Evolutionary conservation across 768 basidiomycete genomes (phyloP).

Genomic region (Calvatia gigantea): DNA sequence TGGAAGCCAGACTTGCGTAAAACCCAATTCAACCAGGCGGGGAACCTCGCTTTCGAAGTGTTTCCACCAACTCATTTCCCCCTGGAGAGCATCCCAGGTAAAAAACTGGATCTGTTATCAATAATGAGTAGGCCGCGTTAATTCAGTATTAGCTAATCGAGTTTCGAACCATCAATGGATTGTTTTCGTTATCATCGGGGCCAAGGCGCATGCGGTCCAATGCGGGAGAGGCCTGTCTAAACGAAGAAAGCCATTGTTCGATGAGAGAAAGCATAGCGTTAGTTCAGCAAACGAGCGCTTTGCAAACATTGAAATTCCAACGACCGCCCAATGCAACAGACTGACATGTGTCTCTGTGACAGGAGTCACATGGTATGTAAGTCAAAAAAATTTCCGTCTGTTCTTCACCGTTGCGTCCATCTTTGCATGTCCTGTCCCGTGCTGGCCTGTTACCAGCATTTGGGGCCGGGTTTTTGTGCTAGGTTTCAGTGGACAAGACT

Average conservation of each 20-base stretch:
- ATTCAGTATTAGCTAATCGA: background rate
- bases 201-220: conserved; percentile 61
- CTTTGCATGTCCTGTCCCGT: conserved; percentile 43
- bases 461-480: conserved; percentile 39
- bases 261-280: conserved; percentile 14
- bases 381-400: conserved; percentile 12
- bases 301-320: background rate
- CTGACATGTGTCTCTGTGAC: background rate
- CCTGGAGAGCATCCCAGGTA: conserved; percentile 68
- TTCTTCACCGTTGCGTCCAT: conserved; percentile 32
- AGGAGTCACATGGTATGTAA: too few relatives aligned
- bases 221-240: conserved; percentile 29
- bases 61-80: conserved; percentile 74
- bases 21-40: conserved; percentile 57
- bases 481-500: conserved; percentile 44
- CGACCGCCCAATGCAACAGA: background rate
- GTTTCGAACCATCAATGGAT: conserved; percentile 64
- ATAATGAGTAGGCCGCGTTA: background rate
- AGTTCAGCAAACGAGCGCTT: background rate
- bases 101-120: conserved; percentile 72
- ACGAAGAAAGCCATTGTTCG: conserved; percentile 12
- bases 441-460: conserved; percentile 61
- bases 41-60: conserved; percentile 68
- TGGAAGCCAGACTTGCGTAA: conserved; percentile 83
- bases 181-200: conserved; percentile 42